These are phyloP conservation scores for Coemansia sp. DNA, from an alignment of 192 early-diverging fungal species.

Conservation along the genomic window DNA sequence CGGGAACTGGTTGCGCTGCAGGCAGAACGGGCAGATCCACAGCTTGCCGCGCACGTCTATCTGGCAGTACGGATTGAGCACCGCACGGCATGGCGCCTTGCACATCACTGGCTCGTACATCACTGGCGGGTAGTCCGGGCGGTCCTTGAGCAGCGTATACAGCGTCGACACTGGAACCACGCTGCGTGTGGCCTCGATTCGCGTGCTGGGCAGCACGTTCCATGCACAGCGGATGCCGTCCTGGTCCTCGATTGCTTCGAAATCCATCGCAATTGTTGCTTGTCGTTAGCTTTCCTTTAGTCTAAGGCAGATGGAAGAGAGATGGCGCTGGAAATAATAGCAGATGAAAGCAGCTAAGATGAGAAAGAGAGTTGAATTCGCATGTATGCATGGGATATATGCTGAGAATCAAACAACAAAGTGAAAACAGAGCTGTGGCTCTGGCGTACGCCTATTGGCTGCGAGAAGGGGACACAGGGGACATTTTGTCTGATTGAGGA, in stretches of 20 bases:
- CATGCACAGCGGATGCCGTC: constrained; percentile 96
- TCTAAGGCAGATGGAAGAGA: not conserved
- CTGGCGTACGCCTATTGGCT: constrained; percentile 26
- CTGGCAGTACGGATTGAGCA: constrained; percentile 98
- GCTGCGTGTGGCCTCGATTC: constrained; percentile 89
- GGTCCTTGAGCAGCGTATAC: constrained; percentile 95
- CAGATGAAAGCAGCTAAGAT: not conserved
- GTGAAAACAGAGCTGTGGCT: not conserved
- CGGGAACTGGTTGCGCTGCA: constrained; percentile 95
- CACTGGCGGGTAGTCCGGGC: constrained; percentile 79
- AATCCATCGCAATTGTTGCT: constrained; percentile 59
- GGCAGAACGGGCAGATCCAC: constrained; percentile 99
- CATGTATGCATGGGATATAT: too few species aligned
- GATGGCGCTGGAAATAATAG: not conserved
- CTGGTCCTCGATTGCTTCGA: constrained; percentile 88
- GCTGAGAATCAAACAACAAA: too few species aligned
- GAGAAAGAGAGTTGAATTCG: not conserved
- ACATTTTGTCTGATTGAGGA: not conserved
- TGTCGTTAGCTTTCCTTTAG: not conserved
- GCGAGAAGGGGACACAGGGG: not conserved
- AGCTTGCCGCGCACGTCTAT: constrained; percentile 93
- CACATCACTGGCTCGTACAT: constrained; percentile 98
- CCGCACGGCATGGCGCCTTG: constrained; percentile 90
- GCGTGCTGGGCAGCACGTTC: constrained; percentile 95
- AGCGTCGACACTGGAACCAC: constrained; percentile 92